A percentile compares a stretch with the other conserved stretches of the same genome.
Evolutionary conservation across 306 rosid genomes (phyloP).

Genomic region (Gynostemma pentaphyllum): DNA sequence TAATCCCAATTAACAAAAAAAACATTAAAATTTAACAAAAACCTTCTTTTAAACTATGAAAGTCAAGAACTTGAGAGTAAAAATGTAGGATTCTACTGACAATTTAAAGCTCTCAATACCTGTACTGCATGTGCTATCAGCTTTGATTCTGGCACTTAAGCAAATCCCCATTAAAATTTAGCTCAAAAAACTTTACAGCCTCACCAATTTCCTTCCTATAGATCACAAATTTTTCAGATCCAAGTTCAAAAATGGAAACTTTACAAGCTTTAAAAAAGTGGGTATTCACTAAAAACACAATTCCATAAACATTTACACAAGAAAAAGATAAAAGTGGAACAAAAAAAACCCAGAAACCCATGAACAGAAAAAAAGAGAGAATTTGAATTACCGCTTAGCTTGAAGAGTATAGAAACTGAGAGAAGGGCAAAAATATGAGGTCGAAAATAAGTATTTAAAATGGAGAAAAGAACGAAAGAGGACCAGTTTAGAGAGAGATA

Average conservation of each 20-base stretch:
- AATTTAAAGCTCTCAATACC: conserved; percentile 14
- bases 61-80: no score
- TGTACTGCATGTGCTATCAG: conserved; percentile 33
- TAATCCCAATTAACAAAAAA: background rate
- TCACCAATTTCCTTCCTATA: conserved; percentile 20
- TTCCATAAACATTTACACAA: no score
- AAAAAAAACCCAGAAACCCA: background rate
- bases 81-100: no score
- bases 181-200: conserved; percentile 11
- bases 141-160: conserved; percentile 40
- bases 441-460: background rate
- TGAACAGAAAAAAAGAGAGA: background rate
- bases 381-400: background rate
- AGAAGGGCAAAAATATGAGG: background rate
- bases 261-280: background rate
- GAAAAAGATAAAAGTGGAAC: background rate
- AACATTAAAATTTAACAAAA: background rate
- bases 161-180: conserved; percentile 36
- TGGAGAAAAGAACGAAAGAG: background rate
- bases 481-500: background rate
- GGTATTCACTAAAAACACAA: background rate
- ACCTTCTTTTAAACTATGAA: no score
- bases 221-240: conserved; percentile 19
- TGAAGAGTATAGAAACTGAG: background rate
- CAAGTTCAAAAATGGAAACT: background rate